Conservation (phyloP, 495 filamentous ascomycete genomes). For the Sabuloglossum arenarium region DNA sequence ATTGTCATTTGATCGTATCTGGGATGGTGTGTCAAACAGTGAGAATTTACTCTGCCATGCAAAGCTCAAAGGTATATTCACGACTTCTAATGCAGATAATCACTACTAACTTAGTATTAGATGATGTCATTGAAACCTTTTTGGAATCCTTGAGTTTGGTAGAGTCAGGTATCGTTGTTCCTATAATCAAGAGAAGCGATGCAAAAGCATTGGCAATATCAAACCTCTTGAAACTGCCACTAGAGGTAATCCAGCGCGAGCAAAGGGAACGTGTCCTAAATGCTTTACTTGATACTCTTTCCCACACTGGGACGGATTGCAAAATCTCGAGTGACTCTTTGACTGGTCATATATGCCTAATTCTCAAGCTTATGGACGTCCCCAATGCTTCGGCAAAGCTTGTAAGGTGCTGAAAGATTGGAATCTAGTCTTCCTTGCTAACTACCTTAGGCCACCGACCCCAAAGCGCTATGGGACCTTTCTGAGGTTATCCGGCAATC, state of each 20-base stretch:
- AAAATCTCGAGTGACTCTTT: not conserved
- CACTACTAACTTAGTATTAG: not conserved
- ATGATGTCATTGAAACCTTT: not conserved
- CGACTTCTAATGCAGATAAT: not conserved
- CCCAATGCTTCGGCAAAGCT: constrained; percentile 4
- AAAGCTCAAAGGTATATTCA: not conserved
- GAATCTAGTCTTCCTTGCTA: not conserved
- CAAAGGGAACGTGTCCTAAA: not conserved
- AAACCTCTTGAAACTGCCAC: not conserved
- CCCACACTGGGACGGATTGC: not conserved
- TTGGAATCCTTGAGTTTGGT: not conserved
- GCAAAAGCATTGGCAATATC: not conserved
- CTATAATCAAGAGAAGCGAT: not conserved
- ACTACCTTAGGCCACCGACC: not conserved
- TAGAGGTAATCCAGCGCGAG: not conserved
- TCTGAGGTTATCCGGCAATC: not conserved
- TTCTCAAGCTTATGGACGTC: constrained; percentile 2
- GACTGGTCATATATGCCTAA: not conserved
- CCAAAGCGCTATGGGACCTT: not conserved
- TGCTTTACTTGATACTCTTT: not conserved
- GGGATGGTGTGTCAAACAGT: not conserved
- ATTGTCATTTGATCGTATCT: not conserved
- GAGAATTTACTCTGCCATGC: not conserved
- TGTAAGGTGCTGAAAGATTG: not conserved
- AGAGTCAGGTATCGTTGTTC: not conserved